phyloP scores from a whole-genome alignment of 306 rosid species.

The Vigna hirtella region DNA sequence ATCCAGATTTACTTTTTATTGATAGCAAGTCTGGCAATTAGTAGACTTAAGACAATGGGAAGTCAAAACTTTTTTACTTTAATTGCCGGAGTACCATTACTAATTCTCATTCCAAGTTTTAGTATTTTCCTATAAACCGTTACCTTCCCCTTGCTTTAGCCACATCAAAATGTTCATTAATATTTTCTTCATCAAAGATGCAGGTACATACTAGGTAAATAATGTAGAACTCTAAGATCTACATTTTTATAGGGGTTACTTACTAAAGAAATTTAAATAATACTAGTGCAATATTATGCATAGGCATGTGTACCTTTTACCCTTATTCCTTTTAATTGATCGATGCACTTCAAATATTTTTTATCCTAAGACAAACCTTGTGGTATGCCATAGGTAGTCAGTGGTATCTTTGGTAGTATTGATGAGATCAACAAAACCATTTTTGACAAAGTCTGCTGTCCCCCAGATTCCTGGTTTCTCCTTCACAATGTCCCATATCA shows the following conservation, averaged over 20 bases:
- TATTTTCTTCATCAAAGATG: conserved; percentile 18
- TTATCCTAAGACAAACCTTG: conserved; percentile 68
- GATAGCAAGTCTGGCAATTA: neutral
- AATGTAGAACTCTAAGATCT: conserved; percentile 20
- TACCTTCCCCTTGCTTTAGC: neutral
- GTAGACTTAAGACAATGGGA: neutral
- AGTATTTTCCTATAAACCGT: too few relatives aligned
- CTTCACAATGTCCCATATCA: conserved; percentile 73
- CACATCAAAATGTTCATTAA: conserved; percentile 14
- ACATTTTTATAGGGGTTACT: conserved; percentile 4
- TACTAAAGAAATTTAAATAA: conserved; percentile 3
- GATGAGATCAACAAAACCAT: conserved; percentile 87
- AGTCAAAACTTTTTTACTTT: neutral
- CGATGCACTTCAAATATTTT: neutral
- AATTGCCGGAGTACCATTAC: neutral
- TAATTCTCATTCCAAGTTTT: too few relatives aligned
- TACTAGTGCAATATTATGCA: conserved; percentile 17
- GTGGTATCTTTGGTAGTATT: conserved; percentile 94
- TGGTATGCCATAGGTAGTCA: conserved; percentile 91
- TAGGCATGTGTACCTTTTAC: conserved; percentile 20
- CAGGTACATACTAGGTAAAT: neutral
- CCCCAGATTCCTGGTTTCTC: conserved; percentile 93
- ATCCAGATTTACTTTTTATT: neutral
- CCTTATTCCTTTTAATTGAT: conserved; percentile 15
- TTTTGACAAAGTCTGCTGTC: conserved; percentile 67